A percentile compares a stretch with the other conserved stretches of the same genome.
Evolutionary conservation across 2,329 filamentous ascomycete species (phyloP).

Genomic region (Mollisia scopiformis): DNA sequence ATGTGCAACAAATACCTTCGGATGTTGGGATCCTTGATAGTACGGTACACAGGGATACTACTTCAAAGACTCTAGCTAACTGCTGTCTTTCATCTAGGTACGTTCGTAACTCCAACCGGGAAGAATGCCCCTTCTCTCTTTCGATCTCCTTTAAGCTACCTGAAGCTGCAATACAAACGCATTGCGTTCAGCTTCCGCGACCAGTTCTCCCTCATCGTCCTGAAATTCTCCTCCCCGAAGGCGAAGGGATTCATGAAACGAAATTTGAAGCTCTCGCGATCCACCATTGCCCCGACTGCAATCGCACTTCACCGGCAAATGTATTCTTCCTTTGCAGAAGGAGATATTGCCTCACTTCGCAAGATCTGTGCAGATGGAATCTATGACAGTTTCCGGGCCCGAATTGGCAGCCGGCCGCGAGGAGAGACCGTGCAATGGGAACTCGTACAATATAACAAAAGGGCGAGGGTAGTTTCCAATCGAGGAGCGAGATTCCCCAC

Average conservation of each 20-base stretch:
- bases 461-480: constrained; percentile 48
- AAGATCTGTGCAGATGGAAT: constrained; percentile 58
- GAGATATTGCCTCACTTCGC: constrained; percentile 54
- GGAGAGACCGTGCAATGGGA: constrained; percentile 55
- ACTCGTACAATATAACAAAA: constrained; percentile 52
- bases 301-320: constrained; percentile 63
- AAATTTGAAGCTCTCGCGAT: constrained; percentile 46
- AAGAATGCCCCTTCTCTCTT: constrained; percentile 35
- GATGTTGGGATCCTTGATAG: constrained; percentile 33
- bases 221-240: constrained; percentile 22
- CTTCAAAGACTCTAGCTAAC: constrained; percentile 18
- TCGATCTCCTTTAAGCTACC: constrained; percentile 25
- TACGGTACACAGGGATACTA: constrained; percentile 16
- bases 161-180: constrained; percentile 33
- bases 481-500: constrained; percentile 51
- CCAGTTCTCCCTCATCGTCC: constrained; percentile 21
- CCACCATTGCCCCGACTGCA: constrained; percentile 53
- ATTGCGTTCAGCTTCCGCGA: constrained; percentile 29
- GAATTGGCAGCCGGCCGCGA: constrained; percentile 54
- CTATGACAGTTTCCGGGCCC: constrained; percentile 51
- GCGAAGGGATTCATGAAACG: constrained; percentile 19
- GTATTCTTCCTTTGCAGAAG: constrained; percentile 62
- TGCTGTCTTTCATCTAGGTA: constrained; percentile 33
- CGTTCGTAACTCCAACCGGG: constrained; percentile 40
- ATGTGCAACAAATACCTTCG: constrained; percentile 19